Percentiles rank a stretch among this genome's conserved stretches.
Conservation (phyloP, 768 basidiomycete species). For the Phylloporus arenicola region DNA sequence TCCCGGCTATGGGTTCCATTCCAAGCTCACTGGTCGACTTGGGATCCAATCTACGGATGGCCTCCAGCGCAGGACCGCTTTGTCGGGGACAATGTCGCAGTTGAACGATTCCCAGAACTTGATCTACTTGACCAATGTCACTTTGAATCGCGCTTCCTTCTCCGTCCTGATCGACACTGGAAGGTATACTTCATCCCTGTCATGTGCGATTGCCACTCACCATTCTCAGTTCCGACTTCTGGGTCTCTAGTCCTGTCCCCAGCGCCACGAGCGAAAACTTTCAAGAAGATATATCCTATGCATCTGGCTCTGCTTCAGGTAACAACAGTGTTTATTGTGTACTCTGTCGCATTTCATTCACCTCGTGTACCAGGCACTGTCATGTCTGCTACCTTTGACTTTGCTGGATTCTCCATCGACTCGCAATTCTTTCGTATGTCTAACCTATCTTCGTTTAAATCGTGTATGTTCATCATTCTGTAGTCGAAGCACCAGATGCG, state of each 20-base stretch:
- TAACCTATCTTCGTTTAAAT: neutral
- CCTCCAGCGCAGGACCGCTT: slow-evolving; percentile 22
- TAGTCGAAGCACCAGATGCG: slow-evolving; percentile 18
- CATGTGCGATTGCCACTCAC: neutral
- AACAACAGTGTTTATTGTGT: neutral
- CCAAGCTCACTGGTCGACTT: slow-evolving; percentile 14
- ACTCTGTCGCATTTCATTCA: neutral
- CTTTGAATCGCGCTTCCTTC: slow-evolving; percentile 32
- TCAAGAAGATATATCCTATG: slow-evolving; percentile 44
- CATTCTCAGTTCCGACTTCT: slow-evolving; percentile 55
- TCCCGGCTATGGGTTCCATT: slow-evolving; percentile 7
- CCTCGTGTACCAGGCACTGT: slow-evolving; percentile 20
- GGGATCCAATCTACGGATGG: neutral
- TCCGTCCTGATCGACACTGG: slow-evolving; percentile 43
- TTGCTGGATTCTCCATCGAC: slow-evolving; percentile 41
- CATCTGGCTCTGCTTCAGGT: slow-evolving; percentile 50
- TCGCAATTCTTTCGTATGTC: slow-evolving; percentile 33
- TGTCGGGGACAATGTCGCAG: slow-evolving; percentile 23
- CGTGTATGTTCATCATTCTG: slow-evolving; percentile 2
- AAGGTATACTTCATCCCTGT: slow-evolving; percentile 29
- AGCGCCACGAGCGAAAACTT: slow-evolving; percentile 35
- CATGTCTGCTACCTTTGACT: slow-evolving; percentile 25
- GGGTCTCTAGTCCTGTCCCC: slow-evolving; percentile 45
- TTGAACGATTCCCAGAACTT: slow-evolving; percentile 31
- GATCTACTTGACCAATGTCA: slow-evolving; percentile 35